Base-by-base conservation (phyloP, 768 basidiomycete species). In the Amanita inopinata region DNA sequence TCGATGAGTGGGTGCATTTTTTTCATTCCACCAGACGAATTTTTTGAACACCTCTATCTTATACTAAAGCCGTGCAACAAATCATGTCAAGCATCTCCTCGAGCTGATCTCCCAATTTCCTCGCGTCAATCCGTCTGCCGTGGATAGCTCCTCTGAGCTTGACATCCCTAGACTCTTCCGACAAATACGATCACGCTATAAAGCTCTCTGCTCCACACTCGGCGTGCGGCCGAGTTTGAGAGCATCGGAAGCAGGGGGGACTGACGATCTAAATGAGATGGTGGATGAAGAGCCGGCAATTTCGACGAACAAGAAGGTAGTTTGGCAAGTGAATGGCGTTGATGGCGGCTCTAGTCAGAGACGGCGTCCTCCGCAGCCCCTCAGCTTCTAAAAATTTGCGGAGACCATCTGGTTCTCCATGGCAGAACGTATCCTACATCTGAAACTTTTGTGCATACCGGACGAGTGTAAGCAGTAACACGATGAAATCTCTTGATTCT, bases 171-270 rank as follows among this genome's bases (percentile, higher is more conserved):
- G 76, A 43, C 73, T 92, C 19, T 78, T 94, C 49, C 74, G 80
- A 19, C 79, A 87, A 48, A 92, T 97, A 46, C 76, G 89, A 31
- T 87, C 91, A 1, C 74, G 85, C 49, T 96, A 98, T 61, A 84
- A 82, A 53, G 73, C 78, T 0, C 75, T 93, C 28, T 99, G 93
- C 52, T 78, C 91, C 0, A 74, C 77, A 0, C 67, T 97, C 15
- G 87, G 86, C 23, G 73, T 90, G 23, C 62, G 64, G 20, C 70
- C 70, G 0, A 61, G 61, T 35, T 47, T 74, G 17, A 59, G 63
- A 11, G 61, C 62, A 34, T 42, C 41, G 22, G 41, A 42, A 34
- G 23, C 33, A 9, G 41, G 41, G 10, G 41, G 27, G 11, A 14
- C 22, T 2, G 3, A 10, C 18, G 31, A 42, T 33, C 31, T 19